A percentile compares a stretch with the other conserved stretches of the same genome.
phyloP scores from a whole-genome alignment of 2,329 filamentous ascomycete genomes.

The Aspergillus thermomutatus region DNA sequence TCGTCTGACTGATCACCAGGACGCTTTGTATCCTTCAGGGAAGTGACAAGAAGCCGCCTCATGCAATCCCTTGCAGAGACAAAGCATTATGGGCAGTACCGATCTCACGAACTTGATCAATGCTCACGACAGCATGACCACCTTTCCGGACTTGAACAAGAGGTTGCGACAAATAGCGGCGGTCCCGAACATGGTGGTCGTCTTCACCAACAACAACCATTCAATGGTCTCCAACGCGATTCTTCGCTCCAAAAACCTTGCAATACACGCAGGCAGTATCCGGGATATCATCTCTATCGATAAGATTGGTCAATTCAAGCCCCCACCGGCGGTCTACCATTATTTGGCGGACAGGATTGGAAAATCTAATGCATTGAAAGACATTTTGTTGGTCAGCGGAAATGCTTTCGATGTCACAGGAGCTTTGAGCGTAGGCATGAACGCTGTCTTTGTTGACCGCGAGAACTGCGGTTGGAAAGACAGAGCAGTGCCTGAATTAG shows the following conservation, averaged over 20 bases:
- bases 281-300: constrained; percentile 61
- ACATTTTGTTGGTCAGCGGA: constrained; percentile 66
- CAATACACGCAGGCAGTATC: constrained; percentile 49
- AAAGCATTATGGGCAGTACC: constrained; percentile 42
- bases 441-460: constrained; percentile 66
- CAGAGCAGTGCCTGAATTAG: constrained; percentile 48
- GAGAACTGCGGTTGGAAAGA: constrained; percentile 63
- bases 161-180: constrained; percentile 50
- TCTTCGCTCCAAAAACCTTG: constrained; percentile 54
- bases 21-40: constrained; percentile 59
- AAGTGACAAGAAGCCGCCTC: constrained; percentile 62
- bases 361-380: constrained; percentile 42
- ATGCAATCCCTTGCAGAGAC: constrained; percentile 62
- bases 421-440: constrained; percentile 58
- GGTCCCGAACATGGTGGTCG: constrained; percentile 48
- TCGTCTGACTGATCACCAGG: constrained; percentile 40
- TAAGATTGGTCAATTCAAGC: constrained; percentile 61
- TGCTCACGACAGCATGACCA: constrained; percentile 61
- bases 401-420: constrained; percentile 74
- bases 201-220: constrained; percentile 69
- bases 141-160: constrained; percentile 61
- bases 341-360: constrained; percentile 54
- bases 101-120: constrained; percentile 55
- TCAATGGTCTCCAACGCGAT: constrained; percentile 63
- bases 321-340: constrained; percentile 59